phyloP scores from a whole-genome alignment of 2,329 filamentous ascomycete genomes.

The Trichoderma cornu-damae region DNA sequence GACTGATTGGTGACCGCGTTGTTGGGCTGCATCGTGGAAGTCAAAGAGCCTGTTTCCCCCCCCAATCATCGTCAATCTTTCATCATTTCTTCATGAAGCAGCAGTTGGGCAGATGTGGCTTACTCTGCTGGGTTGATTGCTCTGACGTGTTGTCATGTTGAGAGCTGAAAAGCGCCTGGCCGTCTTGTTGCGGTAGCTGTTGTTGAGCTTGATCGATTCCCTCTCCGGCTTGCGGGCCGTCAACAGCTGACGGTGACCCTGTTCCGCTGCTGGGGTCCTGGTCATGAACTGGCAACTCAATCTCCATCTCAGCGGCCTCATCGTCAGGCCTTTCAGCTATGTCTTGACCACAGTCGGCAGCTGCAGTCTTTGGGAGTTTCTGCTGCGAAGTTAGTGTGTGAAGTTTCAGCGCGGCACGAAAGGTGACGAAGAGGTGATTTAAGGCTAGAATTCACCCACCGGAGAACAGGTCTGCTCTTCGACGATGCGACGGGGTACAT shows the following conservation, averaged over 20 bases:
- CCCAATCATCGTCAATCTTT: neutral
- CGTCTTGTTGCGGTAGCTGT: neutral
- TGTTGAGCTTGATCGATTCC: neutral
- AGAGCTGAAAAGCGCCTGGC: neutral
- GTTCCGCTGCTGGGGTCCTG: neutral
- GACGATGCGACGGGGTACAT: neutral
- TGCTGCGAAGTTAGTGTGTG: neutral
- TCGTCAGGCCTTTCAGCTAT: neutral
- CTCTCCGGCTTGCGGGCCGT: neutral
- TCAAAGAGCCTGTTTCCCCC: neutral
- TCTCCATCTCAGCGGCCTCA: too few species aligned
- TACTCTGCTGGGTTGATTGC: neutral
- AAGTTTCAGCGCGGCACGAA: neutral
- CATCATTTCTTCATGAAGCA: neutral
- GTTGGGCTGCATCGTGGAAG: neutral
- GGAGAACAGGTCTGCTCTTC: neutral
- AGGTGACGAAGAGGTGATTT: neutral
- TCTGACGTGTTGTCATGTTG: neutral
- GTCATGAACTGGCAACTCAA: neutral
- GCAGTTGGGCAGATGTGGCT: neutral
- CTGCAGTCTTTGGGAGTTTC: neutral
- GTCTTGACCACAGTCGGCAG: neutral
- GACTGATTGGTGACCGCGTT: neutral
- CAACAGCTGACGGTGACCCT: neutral
- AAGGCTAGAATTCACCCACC: neutral